phyloP scores from a whole-genome alignment of 108 stramenopile genomes.

The Nitzschia sp. region DNA sequence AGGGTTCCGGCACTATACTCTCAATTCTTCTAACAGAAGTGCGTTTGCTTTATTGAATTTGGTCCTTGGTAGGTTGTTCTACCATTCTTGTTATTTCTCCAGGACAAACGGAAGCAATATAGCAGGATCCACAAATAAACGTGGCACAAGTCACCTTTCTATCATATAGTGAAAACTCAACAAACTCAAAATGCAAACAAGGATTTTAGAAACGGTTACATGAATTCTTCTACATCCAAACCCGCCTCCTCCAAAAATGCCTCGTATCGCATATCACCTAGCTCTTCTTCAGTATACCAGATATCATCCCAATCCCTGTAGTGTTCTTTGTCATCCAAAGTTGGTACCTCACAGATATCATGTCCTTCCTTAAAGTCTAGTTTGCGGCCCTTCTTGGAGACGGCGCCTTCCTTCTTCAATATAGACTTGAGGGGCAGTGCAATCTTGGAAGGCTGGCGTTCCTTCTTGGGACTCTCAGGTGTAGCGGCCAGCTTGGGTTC shows the following conservation, averaged over 20 bases:
- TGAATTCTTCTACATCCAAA: conserved; percentile 29
- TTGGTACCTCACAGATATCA: conserved; percentile 1
- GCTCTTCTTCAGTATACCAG: conserved; percentile 23
- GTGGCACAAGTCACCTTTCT: too few species aligned
- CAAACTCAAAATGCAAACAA: too few species aligned
- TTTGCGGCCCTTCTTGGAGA: not conserved
- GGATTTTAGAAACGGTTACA: too few species aligned
- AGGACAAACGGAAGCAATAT: too few species aligned
- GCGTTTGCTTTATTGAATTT: too few species aligned
- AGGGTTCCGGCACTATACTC: too few species aligned
- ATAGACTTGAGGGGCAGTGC: not conserved
- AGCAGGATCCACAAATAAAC: too few species aligned
- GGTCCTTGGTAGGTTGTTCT: too few species aligned
- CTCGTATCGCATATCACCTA: conserved; percentile 28
- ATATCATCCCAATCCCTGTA: conserved; percentile 21
- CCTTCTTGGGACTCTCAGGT: not conserved
- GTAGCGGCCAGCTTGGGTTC: not conserved
- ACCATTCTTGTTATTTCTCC: too few species aligned
- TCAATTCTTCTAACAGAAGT: too few species aligned
- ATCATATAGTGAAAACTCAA: too few species aligned
- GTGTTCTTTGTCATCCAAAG: conserved; percentile 2
- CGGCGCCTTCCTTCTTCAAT: not conserved
- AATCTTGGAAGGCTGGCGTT: not conserved
- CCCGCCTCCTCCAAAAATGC: conserved; percentile 37
- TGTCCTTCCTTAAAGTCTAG: conserved; percentile 1